Conservation (phyloP, 2,329 filamentous ascomycete species). For the Ceratocystis smalleyi region DNA sequence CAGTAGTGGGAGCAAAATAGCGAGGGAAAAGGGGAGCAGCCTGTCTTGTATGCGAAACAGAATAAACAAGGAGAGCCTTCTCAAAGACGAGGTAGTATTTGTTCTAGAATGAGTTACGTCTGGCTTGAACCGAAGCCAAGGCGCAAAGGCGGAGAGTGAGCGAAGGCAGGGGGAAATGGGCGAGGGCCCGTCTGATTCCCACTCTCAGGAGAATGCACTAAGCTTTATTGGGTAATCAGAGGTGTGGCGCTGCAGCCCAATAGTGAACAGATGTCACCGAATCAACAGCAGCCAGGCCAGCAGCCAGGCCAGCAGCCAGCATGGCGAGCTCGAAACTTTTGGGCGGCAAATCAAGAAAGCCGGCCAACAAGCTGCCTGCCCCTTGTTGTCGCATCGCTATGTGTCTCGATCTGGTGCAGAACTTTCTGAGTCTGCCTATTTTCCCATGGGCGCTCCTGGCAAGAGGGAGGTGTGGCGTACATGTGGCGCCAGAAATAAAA, state of each 20-base stretch:
- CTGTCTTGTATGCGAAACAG: neutral
- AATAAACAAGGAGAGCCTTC: neutral
- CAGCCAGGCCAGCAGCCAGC: neutral
- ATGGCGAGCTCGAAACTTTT: no score
- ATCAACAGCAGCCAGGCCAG: neutral
- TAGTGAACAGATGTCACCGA: neutral
- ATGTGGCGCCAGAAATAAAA: neutral
- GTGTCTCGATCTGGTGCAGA: no score
- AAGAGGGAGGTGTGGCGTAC: no score
- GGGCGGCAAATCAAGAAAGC: no score
- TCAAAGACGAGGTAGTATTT: constrained; percentile 2
- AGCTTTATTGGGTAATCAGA: neutral
- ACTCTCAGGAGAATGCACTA: constrained; percentile 14
- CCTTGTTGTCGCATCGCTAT: no score
- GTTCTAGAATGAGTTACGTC: constrained; percentile 6
- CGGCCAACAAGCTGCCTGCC: no score
- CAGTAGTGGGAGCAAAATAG: neutral
- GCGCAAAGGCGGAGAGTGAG: neutral
- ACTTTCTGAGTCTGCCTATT: no score
- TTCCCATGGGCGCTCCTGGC: no score
- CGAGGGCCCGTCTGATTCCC: neutral
- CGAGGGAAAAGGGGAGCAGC: neutral
- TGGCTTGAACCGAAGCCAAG: neutral
- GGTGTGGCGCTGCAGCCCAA: constrained; percentile 14
- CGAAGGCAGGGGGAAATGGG: neutral